Evolutionary conservation across 495 filamentous ascomycete genomes (phyloP).

Genomic region (Penicillium cataractarum): DNA sequence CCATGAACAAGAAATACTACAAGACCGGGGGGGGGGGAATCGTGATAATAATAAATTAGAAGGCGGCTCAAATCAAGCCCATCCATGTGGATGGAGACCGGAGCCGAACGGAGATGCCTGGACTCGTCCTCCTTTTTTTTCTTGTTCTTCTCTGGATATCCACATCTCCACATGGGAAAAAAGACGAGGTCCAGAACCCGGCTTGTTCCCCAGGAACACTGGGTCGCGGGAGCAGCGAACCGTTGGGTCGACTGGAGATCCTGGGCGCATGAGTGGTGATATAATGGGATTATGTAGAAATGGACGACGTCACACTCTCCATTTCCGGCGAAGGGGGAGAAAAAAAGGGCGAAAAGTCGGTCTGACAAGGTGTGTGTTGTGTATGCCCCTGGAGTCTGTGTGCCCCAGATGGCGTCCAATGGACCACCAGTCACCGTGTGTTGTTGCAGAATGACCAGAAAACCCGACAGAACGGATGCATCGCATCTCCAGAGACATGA

Average conservation of each 20-base stretch:
- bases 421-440: neutral
- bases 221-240: constrained; percentile 25
- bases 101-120: constrained; percentile 20
- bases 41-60: neutral
- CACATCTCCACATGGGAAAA: constrained; percentile 19
- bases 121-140: constrained; percentile 17
- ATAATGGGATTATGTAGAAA: constrained; percentile 23
- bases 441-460: neutral
- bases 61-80: constrained; percentile 5
- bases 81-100: neutral
- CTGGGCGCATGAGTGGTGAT: constrained; percentile 4
- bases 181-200: constrained; percentile 24
- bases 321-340: constrained; percentile 6
- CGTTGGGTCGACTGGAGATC: constrained; percentile 20
- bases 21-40: neutral
- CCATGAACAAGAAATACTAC: neutral
- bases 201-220: constrained; percentile 25
- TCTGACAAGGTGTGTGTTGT: constrained; percentile 23
- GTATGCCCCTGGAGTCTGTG: neutral
- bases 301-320: constrained; percentile 25
- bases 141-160: constrained; percentile 4
- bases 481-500: constrained; percentile 16
- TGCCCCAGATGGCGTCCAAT: constrained; percentile 5
- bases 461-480: constrained; percentile 16
- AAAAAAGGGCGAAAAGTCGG: constrained; percentile 28